Conservation (phyloP, 345 rosid genomes). For the Linum lewisii region DNA sequence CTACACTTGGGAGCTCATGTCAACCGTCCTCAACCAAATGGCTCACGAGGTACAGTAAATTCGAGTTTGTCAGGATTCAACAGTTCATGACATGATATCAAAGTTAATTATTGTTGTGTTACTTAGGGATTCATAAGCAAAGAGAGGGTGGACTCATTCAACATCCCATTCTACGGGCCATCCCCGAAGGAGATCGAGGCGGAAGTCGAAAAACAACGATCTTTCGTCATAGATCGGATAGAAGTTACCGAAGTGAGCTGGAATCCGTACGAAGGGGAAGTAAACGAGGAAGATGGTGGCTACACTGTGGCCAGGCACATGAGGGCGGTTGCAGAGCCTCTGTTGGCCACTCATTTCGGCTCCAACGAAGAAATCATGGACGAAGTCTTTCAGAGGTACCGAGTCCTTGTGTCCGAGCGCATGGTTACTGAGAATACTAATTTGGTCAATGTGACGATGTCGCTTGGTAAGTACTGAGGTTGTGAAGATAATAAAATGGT, state of each 20-base stretch:
- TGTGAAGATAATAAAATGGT: too few relatives aligned
- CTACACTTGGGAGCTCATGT: neutral
- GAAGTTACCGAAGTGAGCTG: conserved; percentile 32
- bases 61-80: too few relatives aligned
- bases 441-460: conserved; percentile 29
- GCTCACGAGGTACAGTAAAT: neutral
- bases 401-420: conserved; percentile 20
- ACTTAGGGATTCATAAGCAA: conserved; percentile 46
- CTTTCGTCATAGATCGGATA: conserved; percentile 26
- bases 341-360: conserved; percentile 43
- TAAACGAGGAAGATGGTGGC: conserved; percentile 15
- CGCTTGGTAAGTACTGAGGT: conserved; percentile 17
- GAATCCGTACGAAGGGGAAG: conserved; percentile 17
- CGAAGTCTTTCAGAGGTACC: conserved; percentile 25
- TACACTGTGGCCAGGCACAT: conserved; percentile 32
- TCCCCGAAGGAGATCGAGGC: conserved; percentile 34
- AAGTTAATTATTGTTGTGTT: too few relatives aligned
- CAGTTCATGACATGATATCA: too few relatives aligned
- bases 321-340: conserved; percentile 50
- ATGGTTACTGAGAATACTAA: conserved; percentile 26
- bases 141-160: conserved; percentile 34
- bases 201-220: conserved; percentile 32
- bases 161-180: conserved; percentile 44
- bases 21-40: neutral
- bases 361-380: conserved; percentile 18